Percentiles rank a stretch among this genome's conserved stretches.
These are phyloP conservation scores for Takashimella koratensis DNA, from an alignment of 1,284 basidiomycete species.

Conservation along the genomic window DNA sequence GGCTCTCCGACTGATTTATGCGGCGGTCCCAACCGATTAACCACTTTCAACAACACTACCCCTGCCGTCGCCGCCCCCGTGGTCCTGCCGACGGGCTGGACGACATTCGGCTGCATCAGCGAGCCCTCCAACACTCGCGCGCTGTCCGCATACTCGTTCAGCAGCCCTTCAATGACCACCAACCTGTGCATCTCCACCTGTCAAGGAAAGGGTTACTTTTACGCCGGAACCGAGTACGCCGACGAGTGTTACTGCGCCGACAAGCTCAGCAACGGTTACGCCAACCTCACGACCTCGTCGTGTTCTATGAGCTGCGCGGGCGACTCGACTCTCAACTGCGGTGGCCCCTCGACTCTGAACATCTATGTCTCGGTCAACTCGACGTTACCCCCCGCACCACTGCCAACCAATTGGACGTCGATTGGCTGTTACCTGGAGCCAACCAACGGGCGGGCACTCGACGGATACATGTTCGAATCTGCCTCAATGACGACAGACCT, in stretches of 20 bases:
- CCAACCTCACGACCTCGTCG: slow-evolving; percentile 10
- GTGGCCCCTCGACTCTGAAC: slow-evolving; percentile 35
- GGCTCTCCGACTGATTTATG: slow-evolving; percentile 38
- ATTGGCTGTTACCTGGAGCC: slow-evolving; percentile 11
- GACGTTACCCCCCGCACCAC: not conserved
- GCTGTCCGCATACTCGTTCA: slow-evolving; percentile 7
- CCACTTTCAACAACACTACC: not conserved
- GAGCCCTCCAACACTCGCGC: slow-evolving; percentile 10
- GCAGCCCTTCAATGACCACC: slow-evolving; percentile 12
- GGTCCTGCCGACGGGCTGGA: slow-evolving; percentile 18
- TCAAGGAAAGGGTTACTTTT: not conserved
- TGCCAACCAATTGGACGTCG: slow-evolving; percentile 16
- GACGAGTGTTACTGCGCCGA: slow-evolving; percentile 14
- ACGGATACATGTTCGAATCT: slow-evolving; percentile 2
- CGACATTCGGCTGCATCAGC: slow-evolving; percentile 9
- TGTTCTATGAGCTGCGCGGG: slow-evolving; percentile 39
- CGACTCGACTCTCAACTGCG: slow-evolving; percentile 30
- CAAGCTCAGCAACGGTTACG: slow-evolving; percentile 21
- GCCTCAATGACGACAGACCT: slow-evolving; percentile 12
- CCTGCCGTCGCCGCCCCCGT: not conserved
- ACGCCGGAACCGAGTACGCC: slow-evolving; percentile 15
- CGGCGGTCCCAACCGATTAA: slow-evolving; percentile 22
- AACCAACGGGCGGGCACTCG: slow-evolving; percentile 10
- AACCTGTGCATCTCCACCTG: slow-evolving; percentile 13
- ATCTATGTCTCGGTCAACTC: slow-evolving; percentile 27